phyloP scores from a whole-genome alignment of 2,329 filamentous ascomycete genomes.

The Hymenoscyphus fraxineus region DNA sequence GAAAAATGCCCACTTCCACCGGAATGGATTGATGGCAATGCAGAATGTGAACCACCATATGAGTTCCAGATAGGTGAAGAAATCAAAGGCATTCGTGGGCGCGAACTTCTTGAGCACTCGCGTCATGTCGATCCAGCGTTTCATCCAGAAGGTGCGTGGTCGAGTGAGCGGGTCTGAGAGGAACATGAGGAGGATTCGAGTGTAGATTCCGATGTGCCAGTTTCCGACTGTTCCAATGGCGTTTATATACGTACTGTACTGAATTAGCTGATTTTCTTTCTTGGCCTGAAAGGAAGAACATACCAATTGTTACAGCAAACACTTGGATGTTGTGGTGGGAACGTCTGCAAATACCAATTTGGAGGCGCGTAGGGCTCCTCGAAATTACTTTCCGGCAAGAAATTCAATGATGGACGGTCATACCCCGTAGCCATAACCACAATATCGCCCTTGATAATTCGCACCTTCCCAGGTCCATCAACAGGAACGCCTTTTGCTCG shows the following conservation, averaged over 20 bases:
- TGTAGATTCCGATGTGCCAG: conserved; percentile 89
- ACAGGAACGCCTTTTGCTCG: conserved; percentile 69
- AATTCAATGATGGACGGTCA: conserved; percentile 67
- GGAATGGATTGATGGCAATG: conserved; percentile 74
- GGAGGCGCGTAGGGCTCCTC: conserved; percentile 70
- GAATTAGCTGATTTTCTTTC: background rate
- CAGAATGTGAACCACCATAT: conserved; percentile 84
- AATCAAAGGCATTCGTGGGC: conserved; percentile 76
- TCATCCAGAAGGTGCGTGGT: conserved; percentile 71
- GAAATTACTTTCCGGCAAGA: conserved; percentile 72
- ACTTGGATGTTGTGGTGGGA: conserved; percentile 69
- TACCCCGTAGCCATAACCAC: conserved; percentile 83
- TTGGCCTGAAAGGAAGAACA: conserved; percentile 2
- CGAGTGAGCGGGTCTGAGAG: conserved; percentile 72
- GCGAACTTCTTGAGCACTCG: conserved; percentile 63
- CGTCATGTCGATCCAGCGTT: conserved; percentile 84
- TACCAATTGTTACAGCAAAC: conserved; percentile 74
- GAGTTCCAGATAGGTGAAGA: conserved; percentile 83
- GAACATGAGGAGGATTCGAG: conserved; percentile 81
- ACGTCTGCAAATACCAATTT: conserved; percentile 86
- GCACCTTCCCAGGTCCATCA: conserved; percentile 66
- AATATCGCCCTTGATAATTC: conserved; percentile 67
- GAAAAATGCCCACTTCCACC: conserved; percentile 87
- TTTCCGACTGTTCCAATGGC: conserved; percentile 81
- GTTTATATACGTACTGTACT: conserved; percentile 62